A percentile compares a stretch with the other conserved stretches of the same genome.
phyloP scores from a whole-genome alignment of 257 asterid genomes.

The Salvia rosmarinus region DNA sequence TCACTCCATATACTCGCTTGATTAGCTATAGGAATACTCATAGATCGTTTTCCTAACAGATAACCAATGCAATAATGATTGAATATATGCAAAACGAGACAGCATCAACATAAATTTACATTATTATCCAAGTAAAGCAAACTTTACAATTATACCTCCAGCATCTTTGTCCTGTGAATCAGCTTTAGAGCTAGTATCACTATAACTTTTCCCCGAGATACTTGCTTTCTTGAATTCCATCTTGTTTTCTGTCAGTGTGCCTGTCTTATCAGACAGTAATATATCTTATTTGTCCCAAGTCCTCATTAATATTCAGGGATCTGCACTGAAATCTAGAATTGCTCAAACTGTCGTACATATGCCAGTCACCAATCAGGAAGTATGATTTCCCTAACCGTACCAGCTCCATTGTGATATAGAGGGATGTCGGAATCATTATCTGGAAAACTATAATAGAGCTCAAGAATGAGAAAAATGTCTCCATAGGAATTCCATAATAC shows the following conservation, averaged over 20 bases:
- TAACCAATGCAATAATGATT: conserved; percentile 15
- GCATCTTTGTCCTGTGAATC: conserved; percentile 43
- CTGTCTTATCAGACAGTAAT: conserved; percentile 95
- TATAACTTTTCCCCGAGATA: conserved; percentile 78
- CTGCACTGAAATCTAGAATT: conserved; percentile 98
- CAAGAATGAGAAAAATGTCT: conserved; percentile 87
- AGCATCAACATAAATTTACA: conserved; percentile 16
- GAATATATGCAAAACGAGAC: background rate
- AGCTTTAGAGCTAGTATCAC: conserved; percentile 43
- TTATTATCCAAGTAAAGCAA: conserved; percentile 16
- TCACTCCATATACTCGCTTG: conserved; percentile 5
- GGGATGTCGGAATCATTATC: conserved; percentile 98
- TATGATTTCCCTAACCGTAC: conserved; percentile 98
- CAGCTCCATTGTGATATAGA: conserved; percentile 98
- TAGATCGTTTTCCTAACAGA: background rate
- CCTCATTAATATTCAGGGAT: conserved; percentile 97
- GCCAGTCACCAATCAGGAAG: conserved; percentile 94
- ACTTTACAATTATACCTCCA: conserved; percentile 57
- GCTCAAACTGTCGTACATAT: conserved; percentile 74
- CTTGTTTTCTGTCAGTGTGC: conserved; percentile 96
- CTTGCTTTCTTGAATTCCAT: conserved; percentile 95
- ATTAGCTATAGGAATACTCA: conserved; percentile 19
- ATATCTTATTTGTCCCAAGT: conserved; percentile 93
- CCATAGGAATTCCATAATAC: conserved; percentile 93
- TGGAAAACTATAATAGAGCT: conserved; percentile 96